Evolutionary conservation across 106 monocot species (phyloP).

Genomic region (Amphibolis antarctica): DNA sequence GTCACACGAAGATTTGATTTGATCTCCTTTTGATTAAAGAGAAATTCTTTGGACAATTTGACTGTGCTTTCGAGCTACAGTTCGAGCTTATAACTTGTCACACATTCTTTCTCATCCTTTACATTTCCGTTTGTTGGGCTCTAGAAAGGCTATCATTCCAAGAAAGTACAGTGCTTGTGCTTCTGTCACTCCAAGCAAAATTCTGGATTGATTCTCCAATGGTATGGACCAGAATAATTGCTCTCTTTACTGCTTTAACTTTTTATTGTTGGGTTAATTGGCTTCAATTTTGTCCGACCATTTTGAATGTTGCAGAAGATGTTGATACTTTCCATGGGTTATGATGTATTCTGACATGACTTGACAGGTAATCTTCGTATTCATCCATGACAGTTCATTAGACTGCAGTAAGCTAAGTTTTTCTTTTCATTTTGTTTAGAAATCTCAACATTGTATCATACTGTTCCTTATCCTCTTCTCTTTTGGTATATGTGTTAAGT

Average conservation of each 20-base stretch:
- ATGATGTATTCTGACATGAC: neutral
- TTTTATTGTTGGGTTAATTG: neutral
- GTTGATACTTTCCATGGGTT: neutral
- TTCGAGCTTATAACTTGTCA: slow-evolving; percentile 2
- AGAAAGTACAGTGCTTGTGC: neutral
- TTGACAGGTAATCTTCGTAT: neutral
- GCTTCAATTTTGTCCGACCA: neutral
- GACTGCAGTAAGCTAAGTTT: neutral
- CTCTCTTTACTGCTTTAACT: neutral
- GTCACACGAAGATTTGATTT: slow-evolving; percentile 7
- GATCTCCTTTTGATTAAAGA: neutral
- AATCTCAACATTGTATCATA: neutral
- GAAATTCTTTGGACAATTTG: neutral
- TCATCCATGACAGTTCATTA: neutral
- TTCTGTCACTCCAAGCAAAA: neutral
- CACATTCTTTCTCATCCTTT: neutral
- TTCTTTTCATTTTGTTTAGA: neutral
- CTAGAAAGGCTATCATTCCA: neutral
- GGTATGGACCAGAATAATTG: neutral
- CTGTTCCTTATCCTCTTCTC: neutral
- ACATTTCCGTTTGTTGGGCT: neutral
- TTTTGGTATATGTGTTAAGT: neutral
- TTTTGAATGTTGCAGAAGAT: neutral
- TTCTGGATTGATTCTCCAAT: neutral
- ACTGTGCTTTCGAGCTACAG: neutral